Evolutionary conservation across 139 green algal species (phyloP).

Genomic region (Volvox africanus): DNA sequence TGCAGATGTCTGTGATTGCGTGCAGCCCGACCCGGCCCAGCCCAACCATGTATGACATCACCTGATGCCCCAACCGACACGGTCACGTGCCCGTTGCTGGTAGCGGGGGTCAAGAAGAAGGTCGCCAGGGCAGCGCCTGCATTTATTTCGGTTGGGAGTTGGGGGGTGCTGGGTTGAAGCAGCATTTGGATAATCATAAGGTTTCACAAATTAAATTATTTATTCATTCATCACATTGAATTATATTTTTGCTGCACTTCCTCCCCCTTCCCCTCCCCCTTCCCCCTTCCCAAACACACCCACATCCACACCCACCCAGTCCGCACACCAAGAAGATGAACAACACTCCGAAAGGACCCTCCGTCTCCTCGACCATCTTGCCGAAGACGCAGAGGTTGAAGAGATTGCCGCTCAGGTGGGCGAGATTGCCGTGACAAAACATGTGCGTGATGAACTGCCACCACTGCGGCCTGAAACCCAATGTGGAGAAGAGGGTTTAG

Average conservation of each 20-base stretch:
- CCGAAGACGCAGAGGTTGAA: constrained; percentile 85
- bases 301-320: constrained; percentile 58
- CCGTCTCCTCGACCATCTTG: constrained; percentile 79
- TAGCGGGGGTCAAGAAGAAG: constrained; percentile 47
- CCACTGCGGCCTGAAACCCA: constrained; percentile 54
- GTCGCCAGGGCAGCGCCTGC: constrained; percentile 69
- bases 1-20: no score
- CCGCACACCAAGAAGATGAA: constrained; percentile 76
- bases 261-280: no score
- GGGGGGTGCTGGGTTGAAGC: no score
- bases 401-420: constrained; percentile 74
- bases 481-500: no score
- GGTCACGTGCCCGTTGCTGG: constrained; percentile 16
- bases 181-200: no score
- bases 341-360: constrained; percentile 68
- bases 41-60: not conserved
- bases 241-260: no score
- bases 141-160: no score
- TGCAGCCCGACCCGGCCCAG: no score
- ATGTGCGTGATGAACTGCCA: constrained; percentile 74
- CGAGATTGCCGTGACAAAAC: constrained; percentile 73
- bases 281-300: not conserved
- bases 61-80: constrained; percentile 71
- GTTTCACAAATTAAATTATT: no score
- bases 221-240: no score